These are phyloP conservation scores for Coprinopsis sp. DNA, from an alignment of 768 basidiomycete genomes.

Conservation along the genomic window DNA sequence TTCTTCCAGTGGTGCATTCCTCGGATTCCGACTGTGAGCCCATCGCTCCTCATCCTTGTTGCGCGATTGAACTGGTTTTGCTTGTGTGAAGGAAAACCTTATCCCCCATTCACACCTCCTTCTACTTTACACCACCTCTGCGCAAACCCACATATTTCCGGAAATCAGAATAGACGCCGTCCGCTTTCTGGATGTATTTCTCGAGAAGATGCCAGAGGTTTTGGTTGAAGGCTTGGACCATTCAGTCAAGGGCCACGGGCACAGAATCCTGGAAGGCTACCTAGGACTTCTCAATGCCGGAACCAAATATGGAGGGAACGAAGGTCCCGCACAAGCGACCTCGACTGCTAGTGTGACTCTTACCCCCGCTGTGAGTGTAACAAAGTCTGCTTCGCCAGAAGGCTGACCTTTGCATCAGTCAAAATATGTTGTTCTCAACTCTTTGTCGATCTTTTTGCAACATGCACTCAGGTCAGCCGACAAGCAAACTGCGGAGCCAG, in stretches of 20 bases:
- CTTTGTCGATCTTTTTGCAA: conserved; percentile 63
- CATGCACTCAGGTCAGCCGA: conserved; percentile 33
- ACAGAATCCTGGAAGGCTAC: conserved; percentile 72
- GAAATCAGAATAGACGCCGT: conserved; percentile 91
- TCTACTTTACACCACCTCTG: conserved; percentile 83
- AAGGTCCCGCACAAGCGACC: conserved; percentile 46
- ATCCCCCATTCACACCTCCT: conserved; percentile 70
- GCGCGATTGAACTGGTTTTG: background rate
- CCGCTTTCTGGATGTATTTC: conserved; percentile 68
- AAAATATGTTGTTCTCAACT: conserved; percentile 70
- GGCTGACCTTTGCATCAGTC: conserved; percentile 43
- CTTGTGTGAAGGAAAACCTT: conserved; percentile 53
- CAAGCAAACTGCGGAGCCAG: conserved; percentile 8
- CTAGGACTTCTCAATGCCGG: conserved; percentile 73
- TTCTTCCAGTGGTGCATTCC: conserved; percentile 75
- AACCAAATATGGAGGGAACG: conserved; percentile 52
- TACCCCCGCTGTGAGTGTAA: conserved; percentile 51
- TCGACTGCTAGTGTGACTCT: conserved; percentile 63
- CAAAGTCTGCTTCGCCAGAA: background rate
- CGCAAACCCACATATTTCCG: conserved; percentile 92
- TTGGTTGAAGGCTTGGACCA: conserved; percentile 60
- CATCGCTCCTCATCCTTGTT: background rate
- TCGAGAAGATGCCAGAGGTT: conserved; percentile 44
- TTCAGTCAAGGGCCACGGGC: conserved; percentile 46
- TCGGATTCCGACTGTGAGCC: conserved; percentile 52